These are phyloP conservation scores for Candida hungchunana DNA, from an alignment of 805 yeast species.

Conservation along the genomic window DNA sequence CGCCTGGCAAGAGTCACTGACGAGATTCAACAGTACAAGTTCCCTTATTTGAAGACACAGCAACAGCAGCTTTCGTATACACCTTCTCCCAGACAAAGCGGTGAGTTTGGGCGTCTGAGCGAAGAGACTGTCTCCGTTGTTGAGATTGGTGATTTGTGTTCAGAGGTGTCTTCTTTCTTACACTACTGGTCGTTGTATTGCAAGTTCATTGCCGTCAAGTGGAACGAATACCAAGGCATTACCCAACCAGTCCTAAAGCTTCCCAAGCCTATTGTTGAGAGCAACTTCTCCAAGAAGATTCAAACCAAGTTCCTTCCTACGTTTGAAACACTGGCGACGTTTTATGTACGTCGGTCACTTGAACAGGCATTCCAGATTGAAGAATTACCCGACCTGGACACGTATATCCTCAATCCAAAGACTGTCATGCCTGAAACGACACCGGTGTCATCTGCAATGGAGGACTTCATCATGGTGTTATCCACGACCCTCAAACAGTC, in stretches of 20 bases:
- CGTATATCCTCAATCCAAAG: constrained; percentile 26
- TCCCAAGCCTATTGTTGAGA: constrained; percentile 50
- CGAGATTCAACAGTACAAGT: constrained; percentile 53
- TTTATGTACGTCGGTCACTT: constrained; percentile 70
- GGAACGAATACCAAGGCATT: constrained; percentile 43
- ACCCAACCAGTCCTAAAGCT: constrained; percentile 29
- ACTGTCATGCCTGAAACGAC: constrained; percentile 45
- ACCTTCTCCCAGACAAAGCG: constrained; percentile 23
- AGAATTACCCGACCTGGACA: constrained; percentile 58
- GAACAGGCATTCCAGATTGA: constrained; percentile 81
- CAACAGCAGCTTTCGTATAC: no score
- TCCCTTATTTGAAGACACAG: constrained; percentile 36
- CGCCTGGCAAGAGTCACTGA: constrained; percentile 50
- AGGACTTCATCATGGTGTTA: constrained; percentile 73
- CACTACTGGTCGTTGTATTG: constrained; percentile 84
- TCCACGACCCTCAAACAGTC: constrained; percentile 63
- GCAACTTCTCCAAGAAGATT: constrained; percentile 55
- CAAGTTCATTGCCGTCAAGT: constrained; percentile 64
- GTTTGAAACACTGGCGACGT: constrained; percentile 59
- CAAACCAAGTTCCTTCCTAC: constrained; percentile 49
- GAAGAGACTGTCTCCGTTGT: constrained; percentile 48
- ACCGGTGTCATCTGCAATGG: constrained; percentile 80
- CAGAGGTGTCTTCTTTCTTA: constrained; percentile 71
- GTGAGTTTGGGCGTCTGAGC: constrained; percentile 28
- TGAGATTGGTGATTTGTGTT: constrained; percentile 60